Evolutionary conservation across 1,139 yeast genomes (phyloP), one percentile per base, ranked within the genome.

Genomic region (Saccharomycopsis phalli): DNA sequence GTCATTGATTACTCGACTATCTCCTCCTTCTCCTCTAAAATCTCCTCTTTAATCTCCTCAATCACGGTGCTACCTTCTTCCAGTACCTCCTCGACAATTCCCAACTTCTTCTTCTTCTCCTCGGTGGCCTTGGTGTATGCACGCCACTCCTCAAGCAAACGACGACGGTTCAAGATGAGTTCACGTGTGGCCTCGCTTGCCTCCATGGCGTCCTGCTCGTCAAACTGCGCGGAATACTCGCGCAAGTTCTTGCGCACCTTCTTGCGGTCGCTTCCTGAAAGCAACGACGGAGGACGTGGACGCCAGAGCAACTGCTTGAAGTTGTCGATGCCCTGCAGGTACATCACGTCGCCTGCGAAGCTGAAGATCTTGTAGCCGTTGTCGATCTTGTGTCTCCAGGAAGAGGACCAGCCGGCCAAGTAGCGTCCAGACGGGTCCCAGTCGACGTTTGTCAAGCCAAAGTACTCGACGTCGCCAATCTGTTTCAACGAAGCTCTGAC

Each of bases 381-480:
- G 57, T 86, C 95, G 51, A 82, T 72, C 55, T 76, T 74, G 57
- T 83, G 93, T 54, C 82, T 74, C 88, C 94, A 81, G 37, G 75
- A 62, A 14, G 95, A 81, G 4, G 95, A 84, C 84, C 93, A 82
- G 13, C 83, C 86, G 39, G 93, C 80, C 45, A 88, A 67, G 59
- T 69, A 87, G 62, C 97, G 75, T 51, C 98, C 98, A 34, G 95
- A 81, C 45, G 95, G 93, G 60, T 93, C 98, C 98, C 98, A 93
- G 43, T 79, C 69, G 49, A 87, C 60, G 57, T 81, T 86, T 41
- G 95, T 82, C 68, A 88, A 74, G 48, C 95, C 94, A 45, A 74
- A 69, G 57, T 70, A 81, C 52, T 74, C 76, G 46, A 78, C 81
- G 35, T 73, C 64, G 50, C 74, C 77, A 51, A 81, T 66, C 52